phyloP scores from a whole-genome alignment of 2,329 filamentous ascomycete genomes.

The Fusarium verticillioides region DNA sequence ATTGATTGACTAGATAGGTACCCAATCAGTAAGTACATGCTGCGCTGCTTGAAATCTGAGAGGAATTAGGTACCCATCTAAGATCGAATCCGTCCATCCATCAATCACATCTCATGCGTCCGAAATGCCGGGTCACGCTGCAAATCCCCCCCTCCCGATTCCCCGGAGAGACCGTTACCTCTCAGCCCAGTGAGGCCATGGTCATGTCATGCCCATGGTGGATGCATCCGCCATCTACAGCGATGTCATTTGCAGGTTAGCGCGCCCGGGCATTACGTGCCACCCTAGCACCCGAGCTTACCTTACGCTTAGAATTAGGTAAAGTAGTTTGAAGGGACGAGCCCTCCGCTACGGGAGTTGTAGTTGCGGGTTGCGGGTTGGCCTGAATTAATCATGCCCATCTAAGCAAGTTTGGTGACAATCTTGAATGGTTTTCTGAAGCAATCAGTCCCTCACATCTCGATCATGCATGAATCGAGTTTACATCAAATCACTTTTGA shows the following conservation, averaged over 20 bases:
- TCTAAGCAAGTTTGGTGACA: conserved; percentile 21
- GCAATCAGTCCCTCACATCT: conserved; percentile 9
- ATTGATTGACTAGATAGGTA: not conserved
- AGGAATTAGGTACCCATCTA: not conserved
- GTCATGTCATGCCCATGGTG: conserved; percentile 1
- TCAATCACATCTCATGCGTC: conserved; percentile 11
- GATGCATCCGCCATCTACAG: conserved; percentile 20
- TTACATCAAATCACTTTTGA: conserved; percentile 27
- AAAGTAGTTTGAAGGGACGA: not conserved
- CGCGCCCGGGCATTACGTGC: not conserved
- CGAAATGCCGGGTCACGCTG: conserved; percentile 10
- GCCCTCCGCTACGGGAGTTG: not conserved
- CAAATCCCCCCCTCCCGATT: not conserved
- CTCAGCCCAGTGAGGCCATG: conserved; percentile 37
- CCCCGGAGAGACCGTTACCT: not conserved
- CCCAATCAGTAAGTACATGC: not conserved
- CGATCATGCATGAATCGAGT: conserved; percentile 2
- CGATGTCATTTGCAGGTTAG: not conserved
- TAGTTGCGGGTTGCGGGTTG: not conserved
- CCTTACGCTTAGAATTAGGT: conserved; percentile 2
- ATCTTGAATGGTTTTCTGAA: not conserved
- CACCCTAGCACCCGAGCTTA: not conserved
- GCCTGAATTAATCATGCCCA: conserved; percentile 30
- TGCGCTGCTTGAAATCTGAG: not conserved
- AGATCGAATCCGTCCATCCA: not conserved